These are phyloP conservation scores for Monosporascus ibericus DNA, from an alignment of 2,329 filamentous ascomycete genomes.

Conservation along the genomic window DNA sequence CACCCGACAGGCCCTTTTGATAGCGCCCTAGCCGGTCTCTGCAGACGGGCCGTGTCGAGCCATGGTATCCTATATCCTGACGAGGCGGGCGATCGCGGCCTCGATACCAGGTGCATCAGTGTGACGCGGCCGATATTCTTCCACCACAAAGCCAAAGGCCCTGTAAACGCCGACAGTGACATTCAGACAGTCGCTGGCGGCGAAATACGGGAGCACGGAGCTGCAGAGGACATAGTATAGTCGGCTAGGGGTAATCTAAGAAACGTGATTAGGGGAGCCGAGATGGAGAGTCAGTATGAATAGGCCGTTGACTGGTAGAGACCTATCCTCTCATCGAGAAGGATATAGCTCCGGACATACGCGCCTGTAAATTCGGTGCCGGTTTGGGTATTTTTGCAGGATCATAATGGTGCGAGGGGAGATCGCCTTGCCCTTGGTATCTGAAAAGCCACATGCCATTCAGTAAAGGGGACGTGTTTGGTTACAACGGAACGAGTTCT, in stretches of 20 bases:
- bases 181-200: conserved; percentile 18
- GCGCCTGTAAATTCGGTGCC: too few relatives aligned
- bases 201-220: conserved; percentile 21
- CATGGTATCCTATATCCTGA: conserved; percentile 8
- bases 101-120: conserved; percentile 26
- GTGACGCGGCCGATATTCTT: conserved; percentile 28
- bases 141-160: conserved; percentile 24
- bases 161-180: conserved; percentile 22
- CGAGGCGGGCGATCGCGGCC: conserved; percentile 15
- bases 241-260: conserved; percentile 27
- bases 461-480: too few relatives aligned
- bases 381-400: not conserved
- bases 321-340: too few relatives aligned
- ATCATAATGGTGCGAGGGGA: not conserved
- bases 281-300: conserved; percentile 22
- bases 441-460: too few relatives aligned
- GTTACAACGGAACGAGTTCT: too few relatives aligned
- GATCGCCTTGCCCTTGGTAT: too few relatives aligned
- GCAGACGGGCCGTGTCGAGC: conserved; percentile 20
- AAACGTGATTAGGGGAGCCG: conserved; percentile 23
- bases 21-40: conserved; percentile 26
- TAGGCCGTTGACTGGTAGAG: not conserved
- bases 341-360: too few relatives aligned
- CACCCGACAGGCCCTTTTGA: conserved; percentile 24
- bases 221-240: conserved; percentile 29